These are phyloP conservation scores for Camelina neglecta DNA, from an alignment of 345 rosid species.

Conservation along the genomic window DNA sequence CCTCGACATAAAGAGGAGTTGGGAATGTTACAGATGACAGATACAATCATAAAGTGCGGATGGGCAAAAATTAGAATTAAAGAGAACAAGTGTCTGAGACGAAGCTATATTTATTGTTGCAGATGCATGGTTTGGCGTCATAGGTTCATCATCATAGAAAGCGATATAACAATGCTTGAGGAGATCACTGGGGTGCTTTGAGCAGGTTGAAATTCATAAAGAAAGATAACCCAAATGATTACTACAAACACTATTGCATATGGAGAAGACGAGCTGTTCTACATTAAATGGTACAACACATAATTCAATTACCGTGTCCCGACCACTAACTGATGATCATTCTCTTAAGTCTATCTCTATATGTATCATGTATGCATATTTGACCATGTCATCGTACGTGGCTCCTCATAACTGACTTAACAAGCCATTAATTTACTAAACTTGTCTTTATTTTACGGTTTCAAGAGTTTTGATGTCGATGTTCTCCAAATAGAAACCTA, in stretches of 20 bases:
- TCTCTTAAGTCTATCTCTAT: not conserved
- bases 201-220: not conserved
- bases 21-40: too few relatives aligned
- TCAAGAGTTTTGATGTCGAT: not conserved
- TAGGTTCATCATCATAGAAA: not conserved
- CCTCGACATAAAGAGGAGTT: too few relatives aligned
- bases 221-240: not conserved
- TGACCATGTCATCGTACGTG: slow-evolving; percentile 33
- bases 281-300: slow-evolving; percentile 16
- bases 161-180: not conserved
- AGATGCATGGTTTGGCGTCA: not conserved
- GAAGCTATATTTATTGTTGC: not conserved
- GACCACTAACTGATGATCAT: slow-evolving; percentile 30
- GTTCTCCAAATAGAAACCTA: slow-evolving; percentile 9
- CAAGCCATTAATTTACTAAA: not conserved
- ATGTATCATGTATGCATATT: not conserved
- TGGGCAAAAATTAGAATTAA: too few relatives aligned
- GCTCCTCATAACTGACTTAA: slow-evolving; percentile 23
- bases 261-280: slow-evolving; percentile 30
- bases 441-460: slow-evolving; percentile 1
- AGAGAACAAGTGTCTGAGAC: too few relatives aligned
- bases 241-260: not conserved
- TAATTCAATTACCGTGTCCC: slow-evolving; percentile 32
- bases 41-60: too few relatives aligned
- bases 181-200: not conserved